Evolutionary conservation across 352 stramenopile species (phyloP).

Genomic region (Chloridella minuta): DNA sequence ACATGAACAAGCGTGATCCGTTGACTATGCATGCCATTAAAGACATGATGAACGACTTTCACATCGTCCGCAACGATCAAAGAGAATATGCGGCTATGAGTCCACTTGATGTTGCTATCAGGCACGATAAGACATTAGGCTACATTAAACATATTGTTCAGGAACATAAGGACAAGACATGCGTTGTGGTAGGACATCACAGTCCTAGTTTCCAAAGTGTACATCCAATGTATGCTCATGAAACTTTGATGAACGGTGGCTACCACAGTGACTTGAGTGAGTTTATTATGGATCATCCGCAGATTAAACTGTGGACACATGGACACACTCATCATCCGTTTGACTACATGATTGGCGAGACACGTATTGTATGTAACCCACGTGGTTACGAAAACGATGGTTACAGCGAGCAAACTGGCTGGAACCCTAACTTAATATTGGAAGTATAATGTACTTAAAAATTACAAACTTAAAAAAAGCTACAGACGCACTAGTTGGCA

Average conservation of each 20-base stretch:
- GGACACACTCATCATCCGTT: neutral
- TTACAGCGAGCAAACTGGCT: too few relatives aligned
- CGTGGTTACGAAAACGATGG: neutral
- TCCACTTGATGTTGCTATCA: neutral
- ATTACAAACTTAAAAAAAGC: too few relatives aligned
- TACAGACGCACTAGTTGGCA: too few relatives aligned
- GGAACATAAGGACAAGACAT: neutral
- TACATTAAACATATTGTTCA: neutral
- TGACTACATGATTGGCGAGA: neutral
- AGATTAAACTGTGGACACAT: neutral
- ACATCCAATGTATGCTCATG: constrained; percentile 8
- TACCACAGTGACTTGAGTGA: neutral
- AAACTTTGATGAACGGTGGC: neutral
- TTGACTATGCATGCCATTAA: neutral
- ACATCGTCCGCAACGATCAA: neutral
- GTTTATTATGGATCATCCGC: neutral
- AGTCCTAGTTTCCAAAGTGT: neutral
- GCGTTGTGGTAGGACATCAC: neutral
- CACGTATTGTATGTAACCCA: neutral
- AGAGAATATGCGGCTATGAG: too few relatives aligned
- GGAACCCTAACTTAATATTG: too few relatives aligned
- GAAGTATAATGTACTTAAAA: too few relatives aligned
- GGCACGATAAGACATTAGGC: neutral
- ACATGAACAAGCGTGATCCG: neutral
- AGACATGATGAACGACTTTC: constrained; percentile 1